Evolutionary conservation across 768 basidiomycete genomes (phyloP).

Genomic region (Boletus eberwhitei): DNA sequence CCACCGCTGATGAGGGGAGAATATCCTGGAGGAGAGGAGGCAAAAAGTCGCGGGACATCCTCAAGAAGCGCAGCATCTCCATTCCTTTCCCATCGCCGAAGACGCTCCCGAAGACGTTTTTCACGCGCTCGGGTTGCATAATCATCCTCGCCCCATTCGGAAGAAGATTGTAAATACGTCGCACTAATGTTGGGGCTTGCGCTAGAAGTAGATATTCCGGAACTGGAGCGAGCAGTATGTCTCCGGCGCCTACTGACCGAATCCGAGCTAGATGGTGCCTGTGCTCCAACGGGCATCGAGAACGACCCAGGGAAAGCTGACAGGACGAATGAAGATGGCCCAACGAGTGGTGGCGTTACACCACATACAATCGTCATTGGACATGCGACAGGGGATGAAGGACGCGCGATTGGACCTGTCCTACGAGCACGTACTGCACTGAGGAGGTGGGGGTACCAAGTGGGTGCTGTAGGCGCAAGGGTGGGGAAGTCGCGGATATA

Average conservation of each 20-base stretch:
- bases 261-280: slow-evolving; percentile 5
- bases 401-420: slow-evolving; percentile 56
- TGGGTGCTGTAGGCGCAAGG: slow-evolving; percentile 63
- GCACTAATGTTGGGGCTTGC: slow-evolving; percentile 25
- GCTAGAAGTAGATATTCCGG: slow-evolving; percentile 33
- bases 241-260: slow-evolving; percentile 4
- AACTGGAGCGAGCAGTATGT: slow-evolving; percentile 16
- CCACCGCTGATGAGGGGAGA: slow-evolving; percentile 1
- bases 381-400: slow-evolving; percentile 56
- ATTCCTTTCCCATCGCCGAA: slow-evolving; percentile 72
- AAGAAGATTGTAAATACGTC: slow-evolving; percentile 2
- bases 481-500: slow-evolving; percentile 82
- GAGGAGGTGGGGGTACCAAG: slow-evolving; percentile 81
- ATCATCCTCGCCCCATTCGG: slow-evolving; percentile 68
- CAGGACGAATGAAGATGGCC: slow-evolving; percentile 33
- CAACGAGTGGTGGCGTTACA: slow-evolving; percentile 73
- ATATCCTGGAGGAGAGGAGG: slow-evolving; percentile 21
- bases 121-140: slow-evolving; percentile 65
- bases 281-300: slow-evolving; percentile 5
- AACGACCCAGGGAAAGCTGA: slow-evolving; percentile 13
- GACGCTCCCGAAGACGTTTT: slow-evolving; percentile 63
- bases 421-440: slow-evolving; percentile 76
- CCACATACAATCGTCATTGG: slow-evolving; percentile 87
- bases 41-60: slow-evolving; percentile 57
- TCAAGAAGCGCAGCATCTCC: slow-evolving; percentile 52